A percentile compares a stretch with the other conserved stretches of the same genome.
These are phyloP conservation scores for Hemileccinum impolitum DNA, from an alignment of 768 basidiomycete genomes.

Conservation along the genomic window DNA sequence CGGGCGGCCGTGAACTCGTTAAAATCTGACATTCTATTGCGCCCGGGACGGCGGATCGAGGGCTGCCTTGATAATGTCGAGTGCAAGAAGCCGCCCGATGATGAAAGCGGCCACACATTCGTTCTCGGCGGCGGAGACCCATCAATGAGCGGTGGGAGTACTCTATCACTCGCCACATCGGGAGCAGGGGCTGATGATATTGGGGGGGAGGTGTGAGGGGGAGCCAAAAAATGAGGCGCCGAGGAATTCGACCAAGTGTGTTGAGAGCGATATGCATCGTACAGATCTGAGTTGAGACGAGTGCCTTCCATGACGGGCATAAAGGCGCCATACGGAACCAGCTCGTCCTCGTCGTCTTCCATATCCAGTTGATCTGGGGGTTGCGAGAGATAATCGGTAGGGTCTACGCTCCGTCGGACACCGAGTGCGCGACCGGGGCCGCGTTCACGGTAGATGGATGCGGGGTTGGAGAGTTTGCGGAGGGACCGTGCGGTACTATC, in stretches of 20 bases:
- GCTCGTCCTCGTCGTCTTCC: constrained; percentile 68
- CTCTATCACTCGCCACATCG: constrained; percentile 20
- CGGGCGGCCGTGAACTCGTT: constrained; percentile 69
- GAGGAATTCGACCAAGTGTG: constrained; percentile 29
- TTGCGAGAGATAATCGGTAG: constrained; percentile 50
- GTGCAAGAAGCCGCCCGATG: constrained; percentile 23
- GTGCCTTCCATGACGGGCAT: constrained; percentile 45
- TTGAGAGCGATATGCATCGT: constrained; percentile 56
- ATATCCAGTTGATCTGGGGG: constrained; percentile 55
- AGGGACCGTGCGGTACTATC: constrained; percentile 65
- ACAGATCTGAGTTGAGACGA: constrained; percentile 57
- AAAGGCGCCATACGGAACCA: constrained; percentile 40
- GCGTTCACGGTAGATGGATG: constrained; percentile 53
- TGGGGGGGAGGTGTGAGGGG: constrained; percentile 26
- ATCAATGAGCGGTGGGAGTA: constrained; percentile 30
- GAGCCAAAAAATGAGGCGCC: constrained; percentile 20
- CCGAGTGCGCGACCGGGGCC: constrained; percentile 36
- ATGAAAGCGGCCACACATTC: constrained; percentile 22
- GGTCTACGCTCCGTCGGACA: constrained; percentile 32
- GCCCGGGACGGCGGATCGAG: constrained; percentile 56
- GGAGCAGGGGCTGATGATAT: constrained; percentile 25
- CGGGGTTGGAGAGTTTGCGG: constrained; percentile 50
- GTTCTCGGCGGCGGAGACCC: constrained; percentile 21
- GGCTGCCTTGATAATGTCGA: constrained; percentile 50
- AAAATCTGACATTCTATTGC: constrained; percentile 61